Percentiles rank a stretch among this genome's conserved stretches.
phyloP scores from a whole-genome alignment of 345 rosid species.

The Bruguiera parviflora region DNA sequence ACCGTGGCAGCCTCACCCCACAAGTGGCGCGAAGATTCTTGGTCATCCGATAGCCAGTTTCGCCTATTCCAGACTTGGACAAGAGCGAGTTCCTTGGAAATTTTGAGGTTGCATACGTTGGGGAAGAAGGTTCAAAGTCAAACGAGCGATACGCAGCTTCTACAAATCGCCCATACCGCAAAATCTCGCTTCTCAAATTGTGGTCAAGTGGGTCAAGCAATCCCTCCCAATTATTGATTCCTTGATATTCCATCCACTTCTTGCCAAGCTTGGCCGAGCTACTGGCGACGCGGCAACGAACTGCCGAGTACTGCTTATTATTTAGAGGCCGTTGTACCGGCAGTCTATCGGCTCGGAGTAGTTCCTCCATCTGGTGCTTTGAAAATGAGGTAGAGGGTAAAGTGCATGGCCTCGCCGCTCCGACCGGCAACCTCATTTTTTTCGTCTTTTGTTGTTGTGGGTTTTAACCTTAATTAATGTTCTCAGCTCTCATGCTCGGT shows the following conservation, averaged over 20 bases:
- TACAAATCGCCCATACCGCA: conserved; percentile 27
- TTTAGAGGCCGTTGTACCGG: too few relatives aligned
- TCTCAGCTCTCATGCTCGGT: not conserved
- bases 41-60: conserved; percentile 20
- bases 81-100: conserved; percentile 16
- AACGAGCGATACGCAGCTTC: conserved; percentile 29
- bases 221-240: conserved; percentile 29
- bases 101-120: conserved; percentile 26
- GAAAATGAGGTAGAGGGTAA: too few relatives aligned
- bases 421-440: conserved; percentile 11
- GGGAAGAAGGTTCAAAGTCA: conserved; percentile 31
- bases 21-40: conserved; percentile 24
- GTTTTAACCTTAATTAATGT: too few relatives aligned
- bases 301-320: not conserved
- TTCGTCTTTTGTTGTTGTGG: too few relatives aligned
- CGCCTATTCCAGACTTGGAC: conserved; percentile 4
- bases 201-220: conserved; percentile 29
- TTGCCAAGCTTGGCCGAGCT: conserved; percentile 7
- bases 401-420: conserved; percentile 1
- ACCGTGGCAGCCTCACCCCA: conserved; percentile 22
- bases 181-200: conserved; percentile 20
- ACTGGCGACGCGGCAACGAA: not conserved
- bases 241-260: conserved; percentile 32
- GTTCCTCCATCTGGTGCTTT: too few relatives aligned
- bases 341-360: too few relatives aligned